A percentile compares a stretch with the other conserved stretches of the same genome.
Evolutionary conservation across 176 grass and related monocot species (phyloP).

Genomic region (Eremochloa ophiuroides): DNA sequence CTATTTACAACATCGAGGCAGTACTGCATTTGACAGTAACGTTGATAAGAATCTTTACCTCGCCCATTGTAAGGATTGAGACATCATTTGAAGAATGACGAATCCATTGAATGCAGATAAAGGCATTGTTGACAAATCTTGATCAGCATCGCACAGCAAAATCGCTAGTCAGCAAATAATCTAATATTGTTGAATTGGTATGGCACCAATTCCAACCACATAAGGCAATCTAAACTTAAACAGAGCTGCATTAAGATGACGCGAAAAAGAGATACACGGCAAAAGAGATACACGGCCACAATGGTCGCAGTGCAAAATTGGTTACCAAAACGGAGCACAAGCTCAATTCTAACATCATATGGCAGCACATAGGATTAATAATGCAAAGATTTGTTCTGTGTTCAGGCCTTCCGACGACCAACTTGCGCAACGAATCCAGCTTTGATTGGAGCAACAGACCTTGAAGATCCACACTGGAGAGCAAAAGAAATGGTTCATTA

Average conservation of each 20-base stretch:
- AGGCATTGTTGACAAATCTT: neutral
- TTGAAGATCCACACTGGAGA: slow-evolving; percentile 77
- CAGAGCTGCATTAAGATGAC: slow-evolving; percentile 15
- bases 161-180: neutral
- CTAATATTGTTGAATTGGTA: neutral
- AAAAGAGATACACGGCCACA: neutral
- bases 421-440: slow-evolving; percentile 72
- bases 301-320: slow-evolving; percentile 22
- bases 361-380: neutral
- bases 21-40: no score
- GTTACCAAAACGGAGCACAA: neutral
- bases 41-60: no score
- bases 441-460: slow-evolving; percentile 72
- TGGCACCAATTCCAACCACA: neutral
- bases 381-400: slow-evolving; percentile 1
- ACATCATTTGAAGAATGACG: neutral
- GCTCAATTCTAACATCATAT: neutral
- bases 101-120: neutral
- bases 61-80: neutral
- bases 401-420: slow-evolving; percentile 51
- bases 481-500: neutral
- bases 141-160: neutral
- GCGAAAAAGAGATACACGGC: no score
- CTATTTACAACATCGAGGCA: no score
- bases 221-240: neutral